Evolutionary conservation across 1,284 basidiomycete genomes (phyloP).

Genomic region (Earliella scabrosa): DNA sequence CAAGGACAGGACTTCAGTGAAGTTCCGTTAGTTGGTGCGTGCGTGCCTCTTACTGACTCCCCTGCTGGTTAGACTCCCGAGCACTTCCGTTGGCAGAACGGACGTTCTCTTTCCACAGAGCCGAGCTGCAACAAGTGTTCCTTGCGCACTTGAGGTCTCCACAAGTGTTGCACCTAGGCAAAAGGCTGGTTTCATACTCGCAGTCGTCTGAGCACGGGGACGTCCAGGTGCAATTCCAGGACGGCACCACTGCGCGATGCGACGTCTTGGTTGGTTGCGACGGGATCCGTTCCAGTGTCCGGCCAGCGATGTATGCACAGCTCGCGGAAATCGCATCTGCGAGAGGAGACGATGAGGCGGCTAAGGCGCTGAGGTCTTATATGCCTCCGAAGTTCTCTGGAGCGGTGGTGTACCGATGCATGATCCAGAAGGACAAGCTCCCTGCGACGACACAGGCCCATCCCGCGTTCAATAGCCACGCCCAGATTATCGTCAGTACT

Average conservation of each 20-base stretch:
- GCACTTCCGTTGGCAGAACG: slow-evolving; percentile 43
- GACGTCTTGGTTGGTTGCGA: slow-evolving; percentile 57
- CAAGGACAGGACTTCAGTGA: slow-evolving; percentile 51
- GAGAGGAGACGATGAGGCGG: slow-evolving; percentile 13
- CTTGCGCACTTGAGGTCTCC: slow-evolving; percentile 45
- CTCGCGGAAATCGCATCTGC: slow-evolving; percentile 21
- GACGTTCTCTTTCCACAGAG: slow-evolving; percentile 51
- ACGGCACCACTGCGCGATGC: slow-evolving; percentile 48
- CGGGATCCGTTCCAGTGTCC: slow-evolving; percentile 49
- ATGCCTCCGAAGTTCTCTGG: slow-evolving; percentile 9
- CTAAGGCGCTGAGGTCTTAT: neutral
- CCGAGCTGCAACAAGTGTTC: slow-evolving; percentile 54
- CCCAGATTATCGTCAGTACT: slow-evolving; percentile 1
- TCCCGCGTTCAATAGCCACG: neutral
- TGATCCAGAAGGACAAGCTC: slow-evolving; percentile 4
- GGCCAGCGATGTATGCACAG: slow-evolving; percentile 23
- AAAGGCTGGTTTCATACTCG: slow-evolving; percentile 51
- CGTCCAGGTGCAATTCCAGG: slow-evolving; percentile 50
- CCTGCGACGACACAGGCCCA: neutral
- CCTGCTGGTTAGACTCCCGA: neutral
- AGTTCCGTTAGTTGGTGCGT: slow-evolving; percentile 49
- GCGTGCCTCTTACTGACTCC: too few relatives aligned
- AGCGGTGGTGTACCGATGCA: slow-evolving; percentile 8
- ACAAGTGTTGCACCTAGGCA: slow-evolving; percentile 46
- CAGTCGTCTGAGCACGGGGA: slow-evolving; percentile 29